Evolutionary conservation across 2,329 filamentous ascomycete genomes (phyloP), one percentile per base, ranked within the genome.

Genomic region (Fusarium sp.): DNA sequence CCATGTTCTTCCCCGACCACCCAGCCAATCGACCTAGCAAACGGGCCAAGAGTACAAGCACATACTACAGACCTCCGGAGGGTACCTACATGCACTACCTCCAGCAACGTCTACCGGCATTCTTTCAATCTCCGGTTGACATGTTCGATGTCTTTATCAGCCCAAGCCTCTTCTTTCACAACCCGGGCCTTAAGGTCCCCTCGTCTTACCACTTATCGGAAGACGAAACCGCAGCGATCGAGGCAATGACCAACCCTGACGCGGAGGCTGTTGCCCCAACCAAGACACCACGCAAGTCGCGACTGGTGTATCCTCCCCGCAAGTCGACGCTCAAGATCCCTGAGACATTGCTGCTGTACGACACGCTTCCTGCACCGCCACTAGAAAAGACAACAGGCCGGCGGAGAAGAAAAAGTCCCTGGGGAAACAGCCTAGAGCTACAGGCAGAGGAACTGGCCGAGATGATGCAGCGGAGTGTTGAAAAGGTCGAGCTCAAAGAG

Each of bases 81-180:
- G 77, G 78, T 13, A 78, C 81, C 3, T 76, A 80, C 53, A 73
- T 85, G 31, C 73, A 79, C 15, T 60, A 76, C 39, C 64, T 87
- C 26, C 76, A 80, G 39, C 67, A 77, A 8, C 76, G 78, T 33
- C 64, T 82, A 28, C 75, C 78, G 0, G 64, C 60, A 6, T 79
- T 89, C n/a, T 91, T 91, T 71, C 66, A 69, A 11, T 70, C 67
- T 1, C 87, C 88, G 0, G 73, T 73, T 1, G 76, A 85, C 60
- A 75, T 89, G 31, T 89, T 91, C 64, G 89, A 91, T 68, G 77
- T 85, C 1, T 91, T 90, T 74, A 87, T 83, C 7, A 89, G 87
- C 61, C 83, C 89, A 1, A 80, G 81, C 52, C 80, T 90, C 2
- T 85, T 90, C 71, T 90, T 91, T 70, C 85, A 86, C 51, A 85